phyloP scores from a whole-genome alignment of 2,329 filamentous ascomycete species.

The Raffaelea arxii region DNA sequence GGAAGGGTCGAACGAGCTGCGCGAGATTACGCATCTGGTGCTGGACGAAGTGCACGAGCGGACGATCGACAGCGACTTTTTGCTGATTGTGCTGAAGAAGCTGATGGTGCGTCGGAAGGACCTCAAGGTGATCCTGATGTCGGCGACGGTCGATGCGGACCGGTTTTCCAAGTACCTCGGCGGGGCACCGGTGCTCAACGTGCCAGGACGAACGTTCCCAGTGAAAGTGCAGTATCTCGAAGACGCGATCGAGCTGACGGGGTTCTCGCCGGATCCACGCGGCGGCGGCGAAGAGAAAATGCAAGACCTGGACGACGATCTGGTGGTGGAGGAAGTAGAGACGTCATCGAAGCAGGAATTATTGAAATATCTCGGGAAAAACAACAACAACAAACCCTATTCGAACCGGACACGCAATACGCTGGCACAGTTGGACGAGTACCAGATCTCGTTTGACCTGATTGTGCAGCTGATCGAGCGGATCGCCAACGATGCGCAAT shows the following conservation, averaged over 20 bases:
- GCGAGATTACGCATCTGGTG: constrained; percentile 85
- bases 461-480: constrained; percentile 68
- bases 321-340: constrained; percentile 38
- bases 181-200: constrained; percentile 75
- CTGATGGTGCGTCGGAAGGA: constrained; percentile 68
- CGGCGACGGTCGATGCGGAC: constrained; percentile 87
- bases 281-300: constrained; percentile 35
- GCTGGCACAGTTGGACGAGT: constrained; percentile 74
- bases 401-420: constrained; percentile 66
- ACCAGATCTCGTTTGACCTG: constrained; percentile 81
- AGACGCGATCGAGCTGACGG: constrained; percentile 82
- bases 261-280: constrained; percentile 52
- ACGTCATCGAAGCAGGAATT: constrained; percentile 45
- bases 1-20: constrained; percentile 75
- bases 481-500: constrained; percentile 60
- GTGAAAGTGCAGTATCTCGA: constrained; percentile 83
- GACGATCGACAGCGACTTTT: constrained; percentile 92
- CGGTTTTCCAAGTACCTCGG: constrained; percentile 84
- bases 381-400: no score
- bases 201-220: constrained; percentile 89
- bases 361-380: constrained; percentile 55
- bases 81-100: constrained; percentile 83
- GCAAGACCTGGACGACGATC: constrained; percentile 55
- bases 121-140: constrained; percentile 93
- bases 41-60: constrained; percentile 98